These are phyloP conservation scores for Yarrowia porcina DNA, from an alignment of 805 yeast species.

Conservation along the genomic window DNA sequence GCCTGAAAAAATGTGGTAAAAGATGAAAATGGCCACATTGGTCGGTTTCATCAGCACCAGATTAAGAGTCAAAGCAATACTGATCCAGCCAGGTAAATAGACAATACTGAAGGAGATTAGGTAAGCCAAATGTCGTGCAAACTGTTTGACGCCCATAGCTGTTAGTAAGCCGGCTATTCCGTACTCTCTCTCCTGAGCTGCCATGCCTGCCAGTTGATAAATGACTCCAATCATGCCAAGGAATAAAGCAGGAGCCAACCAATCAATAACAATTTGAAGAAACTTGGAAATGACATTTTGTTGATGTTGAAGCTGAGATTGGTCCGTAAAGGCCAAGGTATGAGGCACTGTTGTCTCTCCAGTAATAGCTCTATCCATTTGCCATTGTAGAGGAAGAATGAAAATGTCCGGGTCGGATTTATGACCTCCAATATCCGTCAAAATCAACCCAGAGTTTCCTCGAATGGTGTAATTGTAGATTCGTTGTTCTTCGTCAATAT, in stretches of 20 bases:
- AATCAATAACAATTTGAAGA: conserved; percentile 34
- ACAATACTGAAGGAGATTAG: conserved; percentile 36
- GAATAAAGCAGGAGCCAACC: conserved; percentile 39
- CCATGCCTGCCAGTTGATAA: conserved; percentile 39
- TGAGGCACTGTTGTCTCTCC: conserved; percentile 33
- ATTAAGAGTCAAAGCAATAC: conserved; percentile 34
- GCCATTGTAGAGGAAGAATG: conserved; percentile 40
- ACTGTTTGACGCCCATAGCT: conserved; percentile 37
- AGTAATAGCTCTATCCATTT: conserved; percentile 38
- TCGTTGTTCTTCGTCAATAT: conserved; percentile 32
- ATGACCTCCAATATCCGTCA: conserved; percentile 34
- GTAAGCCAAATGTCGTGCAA: conserved; percentile 35
- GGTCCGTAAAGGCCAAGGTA: conserved; percentile 37
- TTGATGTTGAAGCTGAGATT: conserved; percentile 33
- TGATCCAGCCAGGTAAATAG: conserved; percentile 39
- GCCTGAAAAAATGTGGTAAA: conserved; percentile 38
- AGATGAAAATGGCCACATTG: conserved; percentile 33
- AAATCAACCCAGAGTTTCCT: conserved; percentile 36
- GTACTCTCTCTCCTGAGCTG: conserved; percentile 38
- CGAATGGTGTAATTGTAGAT: conserved; percentile 40
- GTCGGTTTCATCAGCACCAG: conserved; percentile 33
- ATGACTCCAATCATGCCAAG: conserved; percentile 40
- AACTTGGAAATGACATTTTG: conserved; percentile 35
- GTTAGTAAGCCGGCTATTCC: conserved; percentile 37
- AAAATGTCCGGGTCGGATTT: conserved; percentile 36